These are phyloP conservation scores for Colletotrichum tamarilloi DNA, from an alignment of 2,329 filamentous ascomycete genomes.

Conservation along the genomic window DNA sequence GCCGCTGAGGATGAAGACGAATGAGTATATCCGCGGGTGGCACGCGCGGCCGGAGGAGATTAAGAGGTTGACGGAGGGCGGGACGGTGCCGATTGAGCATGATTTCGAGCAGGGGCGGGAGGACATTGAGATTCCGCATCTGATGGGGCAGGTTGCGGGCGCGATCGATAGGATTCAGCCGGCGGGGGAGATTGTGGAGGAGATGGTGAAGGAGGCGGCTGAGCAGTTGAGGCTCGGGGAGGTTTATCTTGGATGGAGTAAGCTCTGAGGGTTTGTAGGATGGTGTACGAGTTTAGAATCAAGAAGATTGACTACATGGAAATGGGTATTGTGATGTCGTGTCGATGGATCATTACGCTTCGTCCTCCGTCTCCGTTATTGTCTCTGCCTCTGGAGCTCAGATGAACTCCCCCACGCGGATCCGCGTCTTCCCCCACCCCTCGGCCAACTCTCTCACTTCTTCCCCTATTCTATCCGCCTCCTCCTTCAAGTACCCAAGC, in stretches of 20 bases:
- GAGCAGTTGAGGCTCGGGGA: constrained; percentile 72
- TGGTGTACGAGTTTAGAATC: not conserved
- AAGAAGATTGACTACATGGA: not conserved
- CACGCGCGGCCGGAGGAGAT: constrained; percentile 81
- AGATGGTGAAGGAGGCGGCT: constrained; percentile 86
- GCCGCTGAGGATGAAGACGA: constrained; percentile 82
- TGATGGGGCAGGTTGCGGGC: constrained; percentile 95
- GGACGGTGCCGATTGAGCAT: constrained; percentile 80
- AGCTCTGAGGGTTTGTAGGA: constrained; percentile 46
- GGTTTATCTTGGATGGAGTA: constrained; percentile 66
- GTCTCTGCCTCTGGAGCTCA: not conserved
- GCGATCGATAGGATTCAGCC: constrained; percentile 82
- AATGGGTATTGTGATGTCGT: constrained; percentile 26
- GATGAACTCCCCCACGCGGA: constrained; percentile 20
- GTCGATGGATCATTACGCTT: not conserved
- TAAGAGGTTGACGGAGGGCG: constrained; percentile 76
- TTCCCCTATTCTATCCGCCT: constrained; percentile 24
- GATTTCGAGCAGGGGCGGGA: constrained; percentile 85
- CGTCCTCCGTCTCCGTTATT: not conserved
- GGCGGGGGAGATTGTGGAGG: constrained; percentile 84
- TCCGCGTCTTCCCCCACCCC: constrained; percentile 26
- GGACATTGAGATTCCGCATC: constrained; percentile 85
- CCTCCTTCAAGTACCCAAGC: constrained; percentile 14
- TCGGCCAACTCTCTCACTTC: constrained; percentile 21
- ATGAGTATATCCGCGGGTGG: constrained; percentile 87